Percentiles rank a stretch among this genome's conserved stretches.
phyloP scores from a whole-genome alignment of 345 rosid species.

The Hypericum androsaemum region DNA sequence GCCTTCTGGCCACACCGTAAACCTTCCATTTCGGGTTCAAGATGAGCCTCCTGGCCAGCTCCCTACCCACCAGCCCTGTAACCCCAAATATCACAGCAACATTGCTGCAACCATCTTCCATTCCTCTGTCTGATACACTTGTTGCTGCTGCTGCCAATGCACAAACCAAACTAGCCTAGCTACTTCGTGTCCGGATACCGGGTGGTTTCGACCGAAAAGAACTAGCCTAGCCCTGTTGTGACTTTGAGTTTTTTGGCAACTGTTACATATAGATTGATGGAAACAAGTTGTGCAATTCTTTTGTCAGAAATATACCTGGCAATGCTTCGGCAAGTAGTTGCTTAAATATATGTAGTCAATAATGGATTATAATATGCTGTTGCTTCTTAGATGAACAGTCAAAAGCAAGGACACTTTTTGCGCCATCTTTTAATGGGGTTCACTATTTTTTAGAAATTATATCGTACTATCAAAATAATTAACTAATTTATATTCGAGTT shows the following conservation, averaged over 20 bases:
- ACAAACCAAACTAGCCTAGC: too few species aligned
- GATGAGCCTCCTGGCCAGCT: constrained; percentile 42
- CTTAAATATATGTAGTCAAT: too few species aligned
- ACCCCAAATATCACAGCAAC: constrained; percentile 76
- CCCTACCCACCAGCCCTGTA: constrained; percentile 82
- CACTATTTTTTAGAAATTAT: too few species aligned
- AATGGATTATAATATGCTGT: too few species aligned
- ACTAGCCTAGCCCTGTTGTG: too few species aligned
- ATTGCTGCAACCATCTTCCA: constrained; percentile 14
- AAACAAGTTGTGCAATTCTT: constrained; percentile 11
- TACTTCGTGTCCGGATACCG: too few species aligned
- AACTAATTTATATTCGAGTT: too few species aligned
- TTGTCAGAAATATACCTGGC: constrained; percentile 8
- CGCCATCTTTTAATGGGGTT: too few species aligned
- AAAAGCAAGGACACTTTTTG: too few species aligned
- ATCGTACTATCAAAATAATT: too few species aligned
- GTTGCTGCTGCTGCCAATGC: constrained; percentile 16
- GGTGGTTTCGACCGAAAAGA: too few species aligned
- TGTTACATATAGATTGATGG: constrained; percentile 3
- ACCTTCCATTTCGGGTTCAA: constrained; percentile 62
- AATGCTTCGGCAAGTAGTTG: neutral
- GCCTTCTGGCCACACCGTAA: constrained; percentile 65
- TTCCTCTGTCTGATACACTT: constrained; percentile 15
- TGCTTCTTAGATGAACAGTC: too few species aligned
- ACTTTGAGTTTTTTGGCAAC: neutral